Evolutionary conservation across 805 yeast species (phyloP), one percentile per base, ranked within the genome.

Genomic region (Lachancea lanzarotensis): DNA sequence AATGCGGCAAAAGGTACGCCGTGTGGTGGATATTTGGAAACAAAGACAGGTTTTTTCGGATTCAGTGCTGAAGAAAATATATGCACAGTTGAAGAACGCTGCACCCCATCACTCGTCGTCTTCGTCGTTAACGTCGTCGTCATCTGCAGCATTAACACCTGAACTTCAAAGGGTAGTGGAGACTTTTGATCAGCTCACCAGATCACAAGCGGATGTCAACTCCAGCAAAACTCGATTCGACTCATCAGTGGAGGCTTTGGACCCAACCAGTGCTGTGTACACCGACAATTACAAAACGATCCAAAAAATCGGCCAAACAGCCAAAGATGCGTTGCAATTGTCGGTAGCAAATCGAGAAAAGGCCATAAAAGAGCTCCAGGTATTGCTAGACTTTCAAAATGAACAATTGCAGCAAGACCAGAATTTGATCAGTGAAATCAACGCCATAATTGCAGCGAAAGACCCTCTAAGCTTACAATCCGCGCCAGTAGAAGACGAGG

Each of bases 21-120:
- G 89, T 31, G 79, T 82, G 15, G 68, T 79, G 15, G 71, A 67
- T 32, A 84, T 82, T n/a, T 82, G 88, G 88, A 69, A 71, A 33
- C 78, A 78, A 53, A 66, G 90, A 42, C 61, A 59, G n/a, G 74
- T 82, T 0, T 81, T 82, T 48, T 40, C 62, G 4, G 52, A 59
- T 3, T 55, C 54, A 1, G 67, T 62, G 5, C 52, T 70, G 40
- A 38, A 50, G 13, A 55, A 54, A 10, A 59, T 73, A 16, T 63
- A 62, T 19, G 43, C 49, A 7, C 46, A 49, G 25, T 43, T 61
- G 31, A 45, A 49, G 47, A 13, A 29, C 15, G 13, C 13, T 12
- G 13, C 31, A 12, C 7, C 4, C 13, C 31, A 5, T 26, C 10
- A 26, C 29, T n/a, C n/a, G n/a, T n/a, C n/a, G n/a, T n/a, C n/a